phyloP scores from a whole-genome alignment of 192 early-diverging fungal genomes.

The Rhizoclosmatium sp. region DNA sequence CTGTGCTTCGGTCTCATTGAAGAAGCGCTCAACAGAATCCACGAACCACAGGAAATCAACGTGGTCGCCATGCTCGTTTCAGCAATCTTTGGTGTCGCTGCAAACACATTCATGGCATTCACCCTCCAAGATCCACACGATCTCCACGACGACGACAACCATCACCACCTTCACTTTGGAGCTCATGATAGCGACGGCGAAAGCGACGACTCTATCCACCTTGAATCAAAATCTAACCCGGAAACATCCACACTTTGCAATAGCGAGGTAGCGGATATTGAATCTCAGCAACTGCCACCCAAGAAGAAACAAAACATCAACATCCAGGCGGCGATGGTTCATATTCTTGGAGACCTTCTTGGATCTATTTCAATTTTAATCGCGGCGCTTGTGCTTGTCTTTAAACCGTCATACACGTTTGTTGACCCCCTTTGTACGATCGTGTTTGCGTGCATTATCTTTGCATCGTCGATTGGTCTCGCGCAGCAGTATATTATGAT shows the following conservation, averaged over 20 bases:
- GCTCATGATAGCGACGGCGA: not conserved
- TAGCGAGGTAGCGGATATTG: not conserved
- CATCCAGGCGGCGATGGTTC: slow-evolving; percentile 73
- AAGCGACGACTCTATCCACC: not conserved
- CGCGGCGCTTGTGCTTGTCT: slow-evolving; percentile 65
- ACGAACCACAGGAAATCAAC: slow-evolving; percentile 66
- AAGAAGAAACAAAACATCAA: slow-evolving; percentile 39
- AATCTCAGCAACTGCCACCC: not conserved
- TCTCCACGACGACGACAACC: slow-evolving; percentile 41
- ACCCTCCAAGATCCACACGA: slow-evolving; percentile 37
- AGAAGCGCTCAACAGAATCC: slow-evolving; percentile 71
- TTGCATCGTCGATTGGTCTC: slow-evolving; percentile 68
- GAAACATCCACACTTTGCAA: not conserved
- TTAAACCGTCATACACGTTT: slow-evolving; percentile 59
- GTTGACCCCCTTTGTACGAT: slow-evolving; percentile 82
- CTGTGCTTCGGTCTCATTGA: slow-evolving; percentile 54
- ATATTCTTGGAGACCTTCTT: slow-evolving; percentile 78
- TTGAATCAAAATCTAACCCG: not conserved
- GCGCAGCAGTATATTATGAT: slow-evolving; percentile 67
- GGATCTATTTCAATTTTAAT: slow-evolving; percentile 78
- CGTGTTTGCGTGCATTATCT: slow-evolving; percentile 72
- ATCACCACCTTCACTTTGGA: slow-evolving; percentile 40
- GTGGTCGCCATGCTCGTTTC: slow-evolving; percentile 73
- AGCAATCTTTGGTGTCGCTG: slow-evolving; percentile 69
- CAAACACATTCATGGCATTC: slow-evolving; percentile 69